Conservation (phyloP, 768 basidiomycete species). For the Lactarius hengduanensis region DNA sequence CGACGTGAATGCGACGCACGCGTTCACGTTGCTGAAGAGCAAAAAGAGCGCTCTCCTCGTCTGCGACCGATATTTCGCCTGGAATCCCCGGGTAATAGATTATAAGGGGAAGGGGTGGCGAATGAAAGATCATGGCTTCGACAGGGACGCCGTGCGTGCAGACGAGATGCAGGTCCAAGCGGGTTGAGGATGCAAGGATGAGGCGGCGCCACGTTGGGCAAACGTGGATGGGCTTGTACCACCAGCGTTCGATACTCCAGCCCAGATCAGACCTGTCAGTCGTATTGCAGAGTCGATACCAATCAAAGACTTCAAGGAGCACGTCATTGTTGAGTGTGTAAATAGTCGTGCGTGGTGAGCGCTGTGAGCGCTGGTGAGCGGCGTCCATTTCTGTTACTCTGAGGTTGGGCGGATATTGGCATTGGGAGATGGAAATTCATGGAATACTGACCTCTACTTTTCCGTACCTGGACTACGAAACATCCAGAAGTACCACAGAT, state of each 20-base stretch:
- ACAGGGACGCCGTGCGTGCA: not conserved
- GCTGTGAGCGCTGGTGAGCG: too few species aligned
- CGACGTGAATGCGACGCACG: not conserved
- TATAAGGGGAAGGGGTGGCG: not conserved
- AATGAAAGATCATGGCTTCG: not conserved
- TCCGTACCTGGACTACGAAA: not conserved
- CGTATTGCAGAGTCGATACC: not conserved
- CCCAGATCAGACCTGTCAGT: not conserved
- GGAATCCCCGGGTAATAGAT: not conserved
- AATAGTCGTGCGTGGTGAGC: not conserved
- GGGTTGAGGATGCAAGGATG: not conserved
- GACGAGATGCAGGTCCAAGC: not conserved
- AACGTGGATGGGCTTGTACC: slow-evolving; percentile 4
- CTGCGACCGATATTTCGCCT: not conserved
- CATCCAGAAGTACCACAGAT: not conserved
- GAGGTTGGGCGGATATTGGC: not conserved
- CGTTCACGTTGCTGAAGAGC: not conserved
- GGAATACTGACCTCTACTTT: not conserved
- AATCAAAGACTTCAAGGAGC: not conserved
- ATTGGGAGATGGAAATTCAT: too few species aligned
- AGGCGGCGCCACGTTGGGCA: slow-evolving; percentile 3
- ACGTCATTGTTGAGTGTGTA: not conserved
- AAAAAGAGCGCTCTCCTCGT: not conserved
- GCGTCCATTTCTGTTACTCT: too few species aligned
- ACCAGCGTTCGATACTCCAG: slow-evolving; percentile 1